Base-by-base conservation (phyloP, 176 grass and related monocot species). In the Bothriochloa decipiens region DNA sequence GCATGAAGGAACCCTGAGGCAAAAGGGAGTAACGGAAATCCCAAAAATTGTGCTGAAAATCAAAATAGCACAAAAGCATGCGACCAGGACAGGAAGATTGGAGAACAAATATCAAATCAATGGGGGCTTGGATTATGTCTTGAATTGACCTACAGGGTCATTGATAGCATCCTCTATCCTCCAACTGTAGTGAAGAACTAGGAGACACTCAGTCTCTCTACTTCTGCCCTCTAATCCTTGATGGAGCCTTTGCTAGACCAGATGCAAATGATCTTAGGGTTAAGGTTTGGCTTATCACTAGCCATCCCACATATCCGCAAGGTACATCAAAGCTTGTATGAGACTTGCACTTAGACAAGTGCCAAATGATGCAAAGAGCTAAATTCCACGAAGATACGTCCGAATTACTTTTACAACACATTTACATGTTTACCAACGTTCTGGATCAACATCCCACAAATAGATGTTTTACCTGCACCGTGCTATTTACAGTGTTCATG, bases 401-500 rank as follows among this genome's bases (percentile, higher is more conserved):
- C 4, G 8, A 65, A 29, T 79, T 70, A 53, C 10, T 32, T n/a
- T 81, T 11, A 69, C 79, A 82, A 46, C 33, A 25, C 4, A 71
- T 82, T 82, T 82, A 82, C 49, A 82, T 70, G 13, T 36, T 60
- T 60, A 71, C 32, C 37, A 20, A 40, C 58, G 14, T 55, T 42
- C n/a, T 57, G 29, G 14, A 76, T 17, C 23, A 77, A 57, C 45
- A 26, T 58, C 10, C 61, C 72, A 57, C 45, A 8, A 53, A 66
- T 23, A 68, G 11, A 41, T 10, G 33, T 61, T 76, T 74, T 68
- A 15, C 11, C 81, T 71, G 76, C 85, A 71, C 45, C 76, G 68
- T 49, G 61, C 79, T 84, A 87, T 84, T 77, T 84, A 87, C 89
- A 91, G 25, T 87, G 84, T 23, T 83, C 18, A 77, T 78, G 47